These are phyloP conservation scores for Leptographium radiaticola DNA, from an alignment of 2,329 filamentous ascomycete genomes.

Conservation along the genomic window DNA sequence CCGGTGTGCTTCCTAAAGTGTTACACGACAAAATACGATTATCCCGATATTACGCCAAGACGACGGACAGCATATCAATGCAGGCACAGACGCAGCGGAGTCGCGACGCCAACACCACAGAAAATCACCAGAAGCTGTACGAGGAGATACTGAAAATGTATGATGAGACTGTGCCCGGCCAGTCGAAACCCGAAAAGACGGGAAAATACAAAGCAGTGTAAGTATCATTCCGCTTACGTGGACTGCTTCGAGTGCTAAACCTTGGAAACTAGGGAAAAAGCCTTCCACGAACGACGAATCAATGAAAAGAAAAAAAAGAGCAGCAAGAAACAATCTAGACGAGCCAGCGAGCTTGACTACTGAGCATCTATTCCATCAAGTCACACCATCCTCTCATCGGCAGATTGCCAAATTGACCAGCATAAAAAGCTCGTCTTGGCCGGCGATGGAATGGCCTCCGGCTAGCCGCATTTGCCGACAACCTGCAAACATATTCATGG, in stretches of 20 bases:
- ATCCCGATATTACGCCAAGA: slow-evolving; percentile 40
- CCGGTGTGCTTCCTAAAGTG: slow-evolving; percentile 30
- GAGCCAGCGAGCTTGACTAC: slow-evolving; percentile 13
- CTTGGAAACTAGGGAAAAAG: slow-evolving; percentile 25
- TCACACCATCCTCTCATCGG: too few relatives aligned
- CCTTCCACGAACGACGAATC: slow-evolving; percentile 31
- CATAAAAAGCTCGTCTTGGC: background rate
- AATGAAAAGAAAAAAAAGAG: slow-evolving; percentile 34
- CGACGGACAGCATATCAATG: slow-evolving; percentile 39
- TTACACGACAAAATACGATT: slow-evolving; percentile 32
- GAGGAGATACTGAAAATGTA: slow-evolving; percentile 37
- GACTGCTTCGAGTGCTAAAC: background rate
- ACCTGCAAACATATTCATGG: background rate
- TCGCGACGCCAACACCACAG: slow-evolving; percentile 35
- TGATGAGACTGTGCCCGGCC: slow-evolving; percentile 29
- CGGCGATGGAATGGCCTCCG: too few relatives aligned
- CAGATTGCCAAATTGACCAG: background rate
- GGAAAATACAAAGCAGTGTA: slow-evolving; percentile 37
- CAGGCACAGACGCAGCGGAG: slow-evolving; percentile 42
- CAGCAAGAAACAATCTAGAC: slow-evolving; percentile 35
- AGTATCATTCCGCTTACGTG: slow-evolving; percentile 10
- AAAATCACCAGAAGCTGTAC: slow-evolving; percentile 35
- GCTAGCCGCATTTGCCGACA: too few relatives aligned
- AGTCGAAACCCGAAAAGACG: slow-evolving; percentile 30
- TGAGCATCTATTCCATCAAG: background rate